A percentile compares a stretch with the other conserved stretches of the same genome.
Evolutionary conservation across 75 land plant genomes (phyloP).

Genomic region (Pinus taeda): DNA sequence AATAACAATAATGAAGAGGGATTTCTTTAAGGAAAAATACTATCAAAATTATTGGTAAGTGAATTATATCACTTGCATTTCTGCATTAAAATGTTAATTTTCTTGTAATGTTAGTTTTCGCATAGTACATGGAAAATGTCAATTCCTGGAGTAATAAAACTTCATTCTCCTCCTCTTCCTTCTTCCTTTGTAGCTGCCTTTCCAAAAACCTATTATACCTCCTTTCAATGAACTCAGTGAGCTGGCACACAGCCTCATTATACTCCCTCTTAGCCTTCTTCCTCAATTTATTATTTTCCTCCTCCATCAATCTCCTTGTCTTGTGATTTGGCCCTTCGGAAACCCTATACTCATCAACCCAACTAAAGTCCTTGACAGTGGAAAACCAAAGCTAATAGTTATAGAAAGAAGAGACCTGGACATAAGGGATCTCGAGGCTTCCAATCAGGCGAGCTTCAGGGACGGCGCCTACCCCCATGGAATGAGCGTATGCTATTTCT

Average conservation of each 20-base stretch:
- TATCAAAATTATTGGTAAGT: no score
- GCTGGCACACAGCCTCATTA: conserved; percentile 71
- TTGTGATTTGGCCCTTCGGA: conserved; percentile 60
- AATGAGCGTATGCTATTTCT: conserved; percentile 55
- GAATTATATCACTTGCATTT: no score
- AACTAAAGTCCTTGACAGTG: conserved; percentile 78
- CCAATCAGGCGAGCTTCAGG: conserved; percentile 72
- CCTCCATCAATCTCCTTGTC: conserved; percentile 81
- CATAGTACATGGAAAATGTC: no score
- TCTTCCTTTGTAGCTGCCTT: conserved; percentile 45
- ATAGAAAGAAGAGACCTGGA: conserved; percentile 75
- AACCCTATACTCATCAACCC: conserved; percentile 80
- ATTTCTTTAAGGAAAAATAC: no score
- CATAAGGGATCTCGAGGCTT: conserved; percentile 51
- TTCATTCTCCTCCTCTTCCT: conserved; percentile 43
- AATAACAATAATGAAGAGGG: no score
- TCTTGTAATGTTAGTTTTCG: no score
- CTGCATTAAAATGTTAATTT: no score
- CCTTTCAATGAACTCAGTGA: conserved; percentile 90
- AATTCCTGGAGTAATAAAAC: no score
- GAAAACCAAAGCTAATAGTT: conserved; percentile 78
- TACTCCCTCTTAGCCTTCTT: conserved; percentile 82
- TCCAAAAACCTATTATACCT: conserved; percentile 94
- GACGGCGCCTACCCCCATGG: conserved; percentile 33
- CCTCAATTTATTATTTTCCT: conserved; percentile 92